Evolutionary conservation across 2,329 filamentous ascomycete genomes (phyloP), one percentile per base, ranked within the genome.

Genomic region (Neofusicoccum parvum): DNA sequence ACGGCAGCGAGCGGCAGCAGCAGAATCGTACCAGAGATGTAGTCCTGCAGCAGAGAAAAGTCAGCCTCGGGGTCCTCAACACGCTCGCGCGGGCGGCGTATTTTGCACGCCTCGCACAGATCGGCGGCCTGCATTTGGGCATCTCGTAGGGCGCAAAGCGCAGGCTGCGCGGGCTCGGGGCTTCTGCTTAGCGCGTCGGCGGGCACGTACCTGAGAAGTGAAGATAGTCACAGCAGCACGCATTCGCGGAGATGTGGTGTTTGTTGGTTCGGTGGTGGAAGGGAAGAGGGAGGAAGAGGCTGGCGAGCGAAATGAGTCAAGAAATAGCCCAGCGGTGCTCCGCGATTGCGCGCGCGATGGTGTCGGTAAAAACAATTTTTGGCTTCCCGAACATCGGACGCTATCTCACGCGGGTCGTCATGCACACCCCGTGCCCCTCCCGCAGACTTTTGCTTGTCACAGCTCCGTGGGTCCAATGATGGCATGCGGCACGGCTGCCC

Each of bases 11-110:
- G 34, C 41, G 67, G 66, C 53, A 46, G 69, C 68, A 51, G 64
- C 62, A 58, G 62, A 67, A 59, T 69, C 79, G 75, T 83, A 84
- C 82, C 83, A 82, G 86, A 88, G 81, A 88, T 88, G 80, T 88
- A 88, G 81, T 88, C 86, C 87, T 85, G 71, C 51, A 68, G 60
- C 50, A 67, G 59, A 68, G 23, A 45, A 66, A 68, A 72, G 71
- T 80, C 75, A 80, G 79, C 74, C 71, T 72, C 68, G 51, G 50
- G 41, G 56, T 67, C 20, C 64, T 65, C 49, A 41, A 67, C 49
- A 49, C 20, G 20, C 51, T 43, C 27, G 27, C 27, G 27, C 5
- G 27, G 27, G 1, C 27, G 27, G 6, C 27, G 27, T 32, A 39
- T 39, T 54, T 64, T 59, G 51, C 23, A 20, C 36, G 15, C 32